phyloP scores from a whole-genome alignment of 2,329 filamentous ascomycete genomes.

The Rutstroemia sp. region DNA sequence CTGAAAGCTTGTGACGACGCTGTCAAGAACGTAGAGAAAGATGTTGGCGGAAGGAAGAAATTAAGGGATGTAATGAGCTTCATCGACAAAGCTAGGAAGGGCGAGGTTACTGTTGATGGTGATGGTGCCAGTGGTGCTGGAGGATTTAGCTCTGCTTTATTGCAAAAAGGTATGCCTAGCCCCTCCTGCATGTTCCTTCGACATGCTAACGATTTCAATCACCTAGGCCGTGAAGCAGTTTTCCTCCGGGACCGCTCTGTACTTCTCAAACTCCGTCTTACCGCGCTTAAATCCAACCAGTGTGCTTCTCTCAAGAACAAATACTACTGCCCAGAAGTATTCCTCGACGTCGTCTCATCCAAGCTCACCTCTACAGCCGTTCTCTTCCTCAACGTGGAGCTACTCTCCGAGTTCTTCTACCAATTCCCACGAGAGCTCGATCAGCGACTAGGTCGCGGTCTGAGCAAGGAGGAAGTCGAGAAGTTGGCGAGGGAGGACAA shows the following conservation, averaged over 20 bases:
- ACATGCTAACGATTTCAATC: not conserved
- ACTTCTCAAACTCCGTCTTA: slow-evolving; percentile 81
- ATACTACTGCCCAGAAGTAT: slow-evolving; percentile 94
- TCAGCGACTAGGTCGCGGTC: slow-evolving; percentile 70
- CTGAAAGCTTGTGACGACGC: slow-evolving; percentile 77
- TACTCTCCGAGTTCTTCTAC: slow-evolving; percentile 96
- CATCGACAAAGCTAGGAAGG: slow-evolving; percentile 81
- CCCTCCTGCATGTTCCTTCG: slow-evolving; percentile 11
- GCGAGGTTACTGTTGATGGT: slow-evolving; percentile 77
- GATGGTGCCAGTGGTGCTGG: slow-evolving; percentile 80
- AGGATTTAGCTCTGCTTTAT: slow-evolving; percentile 80
- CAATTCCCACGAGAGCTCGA: slow-evolving; percentile 94
- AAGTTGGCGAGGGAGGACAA: slow-evolving; percentile 89
- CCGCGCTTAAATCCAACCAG: slow-evolving; percentile 84
- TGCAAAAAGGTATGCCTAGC: slow-evolving; percentile 62
- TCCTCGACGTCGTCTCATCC: slow-evolving; percentile 93
- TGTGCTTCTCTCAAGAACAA: slow-evolving; percentile 81
- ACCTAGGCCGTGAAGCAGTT: slow-evolving; percentile 75
- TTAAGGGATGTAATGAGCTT: slow-evolving; percentile 84
- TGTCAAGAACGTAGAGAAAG: slow-evolving; percentile 65
- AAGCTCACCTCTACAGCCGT: slow-evolving; percentile 94
- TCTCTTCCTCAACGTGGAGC: slow-evolving; percentile 93
- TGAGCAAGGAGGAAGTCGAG: slow-evolving; percentile 75
- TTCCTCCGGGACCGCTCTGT: slow-evolving; percentile 90
- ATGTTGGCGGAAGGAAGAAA: slow-evolving; percentile 75